A percentile compares a stretch with the other conserved stretches of the same genome.
phyloP scores from a whole-genome alignment of 495 filamentous ascomycete species.

The Aspergillus ellipticus region DNA sequence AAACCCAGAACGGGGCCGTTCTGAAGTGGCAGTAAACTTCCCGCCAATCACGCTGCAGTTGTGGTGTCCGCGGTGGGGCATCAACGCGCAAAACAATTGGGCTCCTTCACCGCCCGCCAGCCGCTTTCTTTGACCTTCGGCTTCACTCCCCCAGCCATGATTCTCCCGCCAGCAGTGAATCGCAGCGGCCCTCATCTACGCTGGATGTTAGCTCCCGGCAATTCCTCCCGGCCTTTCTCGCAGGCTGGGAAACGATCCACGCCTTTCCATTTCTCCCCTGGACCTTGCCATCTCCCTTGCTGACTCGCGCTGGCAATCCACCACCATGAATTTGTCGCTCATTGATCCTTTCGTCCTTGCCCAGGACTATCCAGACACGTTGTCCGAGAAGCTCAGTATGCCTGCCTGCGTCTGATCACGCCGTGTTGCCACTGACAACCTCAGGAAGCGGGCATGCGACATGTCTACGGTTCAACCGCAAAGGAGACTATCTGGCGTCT shows the following conservation, averaged over 20 bases:
- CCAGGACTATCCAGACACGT: conserved; percentile 89
- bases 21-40: background rate
- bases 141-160: conserved; percentile 2
- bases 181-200: conserved; percentile 2
- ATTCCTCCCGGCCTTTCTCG: conserved; percentile 27
- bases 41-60: conserved; percentile 1
- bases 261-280: conserved; percentile 2
- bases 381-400: conserved; percentile 78
- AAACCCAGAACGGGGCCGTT: conserved; percentile 3
- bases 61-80: background rate
- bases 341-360: conserved; percentile 80
- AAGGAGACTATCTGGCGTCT: conserved; percentile 88
- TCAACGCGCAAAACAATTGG: background rate
- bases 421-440: conserved; percentile 6
- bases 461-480: conserved; percentile 84
- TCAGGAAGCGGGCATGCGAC: conserved; percentile 62
- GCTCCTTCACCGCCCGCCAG: conserved; percentile 20
- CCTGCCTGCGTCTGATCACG: background rate
- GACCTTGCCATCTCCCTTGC: background rate
- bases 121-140: conserved; percentile 11
- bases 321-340: conserved; percentile 71
- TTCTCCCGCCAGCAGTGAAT: conserved; percentile 12
- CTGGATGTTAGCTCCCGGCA: conserved; percentile 30
- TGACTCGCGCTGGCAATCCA: background rate
- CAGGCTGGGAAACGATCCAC: conserved; percentile 22